Evolutionary conservation across 768 basidiomycete genomes (phyloP), one percentile per base, ranked within the genome.

Genomic region (Mycena leptocephala): DNA sequence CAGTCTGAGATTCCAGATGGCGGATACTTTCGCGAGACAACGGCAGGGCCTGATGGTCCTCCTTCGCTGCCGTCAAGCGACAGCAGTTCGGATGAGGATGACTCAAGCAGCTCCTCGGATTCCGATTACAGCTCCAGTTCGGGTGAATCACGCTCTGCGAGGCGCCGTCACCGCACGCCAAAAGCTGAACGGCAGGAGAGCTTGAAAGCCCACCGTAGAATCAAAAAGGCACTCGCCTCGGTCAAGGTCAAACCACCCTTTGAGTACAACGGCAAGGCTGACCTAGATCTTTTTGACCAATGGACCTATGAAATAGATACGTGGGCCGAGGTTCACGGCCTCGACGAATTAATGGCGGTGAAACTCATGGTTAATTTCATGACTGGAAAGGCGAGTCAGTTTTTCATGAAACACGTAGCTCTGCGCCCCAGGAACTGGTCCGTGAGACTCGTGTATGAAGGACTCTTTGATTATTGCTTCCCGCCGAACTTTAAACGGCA

Each of bases 401-500:
- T 79, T 65, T 83, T 76, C 66, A 79, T 80, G 46, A 80, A 72
- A 11, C 53, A 79, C 26, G 78, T 84, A 9, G 63, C 79, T 0
- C 11, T 58, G 0, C 46, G 74, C 0, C 78, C 74, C 0, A 55
- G 32, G 14, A 20, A 58, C 0, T 81, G 80, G 80, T 64, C 35
- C 0, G 32, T 74, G 10, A 59, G 48, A n/a, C 28, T 9, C 28
- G 35, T 74, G 1, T 74, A 74, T 24, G 55, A 68, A 18, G 73
- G 39, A 1, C 24, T 74, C 10, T 74, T 74, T 32, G 32, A 68
- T 22, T 55, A 68, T 9, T 74, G 73, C n/a, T 74, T 74, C 62
- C 72, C 65, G 5, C 37, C 56, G 6, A 55, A 80, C 35, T 78
- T 80, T 56, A 28, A 66, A 1, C 39, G 72, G 9, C 68, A 79